Evolutionary conservation across 2,329 filamentous ascomycete genomes (phyloP).

Genomic region (Venturia carpophila): DNA sequence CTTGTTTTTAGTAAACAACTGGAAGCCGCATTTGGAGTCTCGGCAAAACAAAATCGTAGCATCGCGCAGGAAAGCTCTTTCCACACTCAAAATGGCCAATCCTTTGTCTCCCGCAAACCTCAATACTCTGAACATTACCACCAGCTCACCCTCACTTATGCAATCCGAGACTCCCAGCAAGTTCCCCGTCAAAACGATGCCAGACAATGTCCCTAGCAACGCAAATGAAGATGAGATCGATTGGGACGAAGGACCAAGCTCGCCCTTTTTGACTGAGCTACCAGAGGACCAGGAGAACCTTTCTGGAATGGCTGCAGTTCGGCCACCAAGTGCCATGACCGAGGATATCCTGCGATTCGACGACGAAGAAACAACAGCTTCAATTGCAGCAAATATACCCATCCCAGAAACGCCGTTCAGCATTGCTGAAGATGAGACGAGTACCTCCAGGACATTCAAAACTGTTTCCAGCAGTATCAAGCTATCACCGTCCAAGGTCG

Average conservation of each 20-base stretch:
- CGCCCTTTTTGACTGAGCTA: conserved; percentile 37
- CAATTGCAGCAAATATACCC: conserved; percentile 6
- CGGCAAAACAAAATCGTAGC: background rate
- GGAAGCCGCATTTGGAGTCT: background rate
- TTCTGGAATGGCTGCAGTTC: conserved; percentile 5
- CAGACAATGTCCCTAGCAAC: conserved; percentile 14
- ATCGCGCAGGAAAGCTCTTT: background rate
- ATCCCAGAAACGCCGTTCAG: conserved; percentile 6
- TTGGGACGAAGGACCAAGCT: conserved; percentile 39
- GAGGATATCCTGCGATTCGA: conserved; percentile 15
- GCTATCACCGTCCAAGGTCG: conserved; percentile 7
- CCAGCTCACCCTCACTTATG: conserved; percentile 1
- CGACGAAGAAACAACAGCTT: conserved; percentile 18
- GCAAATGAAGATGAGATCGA: conserved; percentile 28
- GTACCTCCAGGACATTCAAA: conserved; percentile 2
- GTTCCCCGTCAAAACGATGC: conserved; percentile 1
- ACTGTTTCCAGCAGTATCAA: conserved; percentile 11
- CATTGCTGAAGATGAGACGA: conserved; percentile 17
- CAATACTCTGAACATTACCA: background rate
- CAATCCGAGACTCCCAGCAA: conserved; percentile 5
- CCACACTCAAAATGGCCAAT: conserved; percentile 11
- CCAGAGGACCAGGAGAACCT: conserved; percentile 30
- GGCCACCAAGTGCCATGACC: background rate
- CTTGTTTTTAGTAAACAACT: background rate
- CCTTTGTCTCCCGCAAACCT: conserved; percentile 5